Evolutionary conservation across 2,329 filamentous ascomycete species (phyloP), one percentile per base, ranked within the genome.

Genomic region (Colletotrichum karsti): DNA sequence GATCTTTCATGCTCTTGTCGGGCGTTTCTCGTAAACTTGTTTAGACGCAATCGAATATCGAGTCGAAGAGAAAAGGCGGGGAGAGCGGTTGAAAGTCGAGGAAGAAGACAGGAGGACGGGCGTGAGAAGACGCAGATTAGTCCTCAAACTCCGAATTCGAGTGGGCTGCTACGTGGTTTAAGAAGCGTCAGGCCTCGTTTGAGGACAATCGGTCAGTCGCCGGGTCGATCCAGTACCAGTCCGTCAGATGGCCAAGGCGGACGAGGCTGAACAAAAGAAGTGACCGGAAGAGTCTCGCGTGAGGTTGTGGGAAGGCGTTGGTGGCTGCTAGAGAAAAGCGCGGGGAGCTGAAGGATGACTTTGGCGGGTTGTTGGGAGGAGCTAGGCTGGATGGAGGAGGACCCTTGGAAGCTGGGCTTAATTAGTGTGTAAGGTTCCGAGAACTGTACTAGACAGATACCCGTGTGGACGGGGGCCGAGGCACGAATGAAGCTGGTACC

Each of bases 1-100:
- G 91, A 72, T 95, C 92, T 78, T 86, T 88, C 92, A 95, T 94
- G 53, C 73, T 83, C 28, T 53, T 28, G 42, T 30, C 18, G 10
- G 44, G n/a, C 37, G 9, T 7, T 55, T 33, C 20, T 24, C 24
- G 24, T 26, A 15, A n/a, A 13, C 5, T n/a, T 33, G 22, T 39
- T 20, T 13, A 9, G 7, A 13, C 22, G 60, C 20, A 22, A 6
- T 30, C 22, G 24, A 12, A 9, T n/a, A 20, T 41, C 35, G 30
- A 33, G 22, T 39, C 35, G 33, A 39, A 13, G 33, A n/a, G n/a
- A n/a, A n/a, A n/a, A 3, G 30, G 35, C 22, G 20, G 35, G 28
- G 28, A 53, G 13, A 12, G 20, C 9, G 9, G 20, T 15, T 20
- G 22, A 15, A 10, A 26, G n/a, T 18, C 20, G 33, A 24, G 33